Evolutionary conservation across 345 rosid genomes (phyloP).

Genomic region (Isatis tinctoria): DNA sequence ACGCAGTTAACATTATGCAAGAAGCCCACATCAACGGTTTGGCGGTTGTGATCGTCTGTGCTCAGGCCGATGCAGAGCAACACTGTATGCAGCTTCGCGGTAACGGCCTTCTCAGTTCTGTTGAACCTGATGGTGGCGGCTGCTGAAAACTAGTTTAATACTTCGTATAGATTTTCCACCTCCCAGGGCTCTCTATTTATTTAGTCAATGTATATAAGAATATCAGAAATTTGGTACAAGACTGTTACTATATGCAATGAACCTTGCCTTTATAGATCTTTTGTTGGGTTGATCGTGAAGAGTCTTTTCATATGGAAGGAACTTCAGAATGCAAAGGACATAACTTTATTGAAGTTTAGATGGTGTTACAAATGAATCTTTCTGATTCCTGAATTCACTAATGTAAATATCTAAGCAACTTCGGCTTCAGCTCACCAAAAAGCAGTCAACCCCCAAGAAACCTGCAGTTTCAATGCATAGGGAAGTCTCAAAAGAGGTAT

Average conservation of each 20-base stretch:
- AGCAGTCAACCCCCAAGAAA: neutral
- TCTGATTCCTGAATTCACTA: conserved; percentile 1
- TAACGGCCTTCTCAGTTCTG: conserved; percentile 87
- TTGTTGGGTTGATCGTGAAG: neutral
- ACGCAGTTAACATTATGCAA: conserved; percentile 93
- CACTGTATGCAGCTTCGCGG: conserved; percentile 97
- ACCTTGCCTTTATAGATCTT: neutral
- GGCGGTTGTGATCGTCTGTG: conserved; percentile 83
- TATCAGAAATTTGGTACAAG: conserved; percentile 23
- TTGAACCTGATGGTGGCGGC: conserved; percentile 90
- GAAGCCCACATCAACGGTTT: conserved; percentile 90
- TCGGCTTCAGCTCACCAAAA: neutral
- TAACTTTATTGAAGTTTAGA: conserved; percentile 14
- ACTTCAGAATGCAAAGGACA: conserved; percentile 7
- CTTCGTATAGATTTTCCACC: conserved; percentile 9
- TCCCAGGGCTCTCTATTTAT: conserved; percentile 1
- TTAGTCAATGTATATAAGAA: conserved; percentile 25
- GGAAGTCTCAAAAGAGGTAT: neutral
- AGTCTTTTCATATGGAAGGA: neutral
- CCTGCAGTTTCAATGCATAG: conserved; percentile 3
- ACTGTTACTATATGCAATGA: conserved; percentile 26
- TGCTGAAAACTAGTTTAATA: conserved; percentile 43
- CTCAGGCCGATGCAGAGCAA: conserved; percentile 91
- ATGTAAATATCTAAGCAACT: conserved; percentile 10
- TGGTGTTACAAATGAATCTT: conserved; percentile 13